phyloP scores from a whole-genome alignment of 1,284 basidiomycete species.

The Boletellus deceptivus region DNA sequence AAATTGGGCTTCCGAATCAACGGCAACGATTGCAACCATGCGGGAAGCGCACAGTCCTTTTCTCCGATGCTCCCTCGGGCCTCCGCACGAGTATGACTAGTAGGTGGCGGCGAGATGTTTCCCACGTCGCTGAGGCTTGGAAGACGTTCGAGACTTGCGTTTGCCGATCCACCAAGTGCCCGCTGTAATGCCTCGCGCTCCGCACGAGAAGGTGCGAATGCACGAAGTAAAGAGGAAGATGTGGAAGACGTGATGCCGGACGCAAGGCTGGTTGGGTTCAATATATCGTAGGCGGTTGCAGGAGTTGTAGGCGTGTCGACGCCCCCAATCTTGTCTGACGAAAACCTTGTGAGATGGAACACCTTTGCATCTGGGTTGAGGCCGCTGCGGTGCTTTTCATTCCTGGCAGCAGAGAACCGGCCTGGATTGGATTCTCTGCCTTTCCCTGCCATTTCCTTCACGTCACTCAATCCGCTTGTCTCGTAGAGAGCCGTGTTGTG shows the following conservation, averaged over 20 bases:
- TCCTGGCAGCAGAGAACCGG: conserved; percentile 47
- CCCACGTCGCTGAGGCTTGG: conserved; percentile 70
- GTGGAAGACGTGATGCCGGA: conserved; percentile 39
- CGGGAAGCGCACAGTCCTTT: conserved; percentile 40
- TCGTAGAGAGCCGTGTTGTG: conserved; percentile 43
- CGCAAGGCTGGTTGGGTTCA: conserved; percentile 55
- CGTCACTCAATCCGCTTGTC: conserved; percentile 10
- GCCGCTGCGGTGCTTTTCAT: conserved; percentile 54
- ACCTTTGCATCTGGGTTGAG: conserved; percentile 85
- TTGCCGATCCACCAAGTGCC: conserved; percentile 63
- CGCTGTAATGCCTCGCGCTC: conserved; percentile 78
- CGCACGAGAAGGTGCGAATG: conserved; percentile 78
- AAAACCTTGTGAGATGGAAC: conserved; percentile 55
- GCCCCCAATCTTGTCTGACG: conserved; percentile 19
- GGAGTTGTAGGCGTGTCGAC: conserved; percentile 14
- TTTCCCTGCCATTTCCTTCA: conserved; percentile 11
- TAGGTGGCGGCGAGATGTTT: conserved; percentile 62
- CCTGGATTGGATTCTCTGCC: conserved; percentile 33
- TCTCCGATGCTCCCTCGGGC: conserved; percentile 27
- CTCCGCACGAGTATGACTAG: conserved; percentile 42
- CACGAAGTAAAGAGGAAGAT: conserved; percentile 59
- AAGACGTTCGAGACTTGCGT: conserved; percentile 68
- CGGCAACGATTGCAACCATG: conserved; percentile 56
- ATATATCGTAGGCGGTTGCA: conserved; percentile 43
- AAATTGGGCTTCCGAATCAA: conserved; percentile 56